These are phyloP conservation scores for Tetrapyrgos nigripes DNA, from an alignment of 1,284 basidiomycete genomes.

Conservation along the genomic window DNA sequence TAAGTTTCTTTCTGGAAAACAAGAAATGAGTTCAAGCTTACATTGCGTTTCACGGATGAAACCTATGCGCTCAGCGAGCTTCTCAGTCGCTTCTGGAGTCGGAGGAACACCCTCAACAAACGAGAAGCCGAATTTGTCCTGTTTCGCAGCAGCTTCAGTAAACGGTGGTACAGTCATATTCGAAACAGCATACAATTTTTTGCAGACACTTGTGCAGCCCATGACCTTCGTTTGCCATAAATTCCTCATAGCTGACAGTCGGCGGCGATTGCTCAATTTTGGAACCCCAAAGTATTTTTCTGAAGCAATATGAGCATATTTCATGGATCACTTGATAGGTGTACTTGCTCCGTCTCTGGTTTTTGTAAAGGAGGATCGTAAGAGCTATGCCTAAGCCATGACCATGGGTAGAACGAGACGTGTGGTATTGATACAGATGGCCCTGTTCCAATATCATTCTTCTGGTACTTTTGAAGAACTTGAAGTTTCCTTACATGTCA, in stretches of 20 bases:
- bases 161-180: background rate
- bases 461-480: too few species aligned
- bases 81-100: conserved; percentile 87
- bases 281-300: conserved; percentile 83
- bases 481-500: conserved; percentile 56
- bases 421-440: conserved; percentile 63
- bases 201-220: conserved; percentile 85
- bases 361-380: conserved; percentile 68
- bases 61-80: conserved; percentile 77
- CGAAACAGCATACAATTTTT: conserved; percentile 68
- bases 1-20: conserved; percentile 11
- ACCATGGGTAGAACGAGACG: conserved; percentile 85
- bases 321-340: conserved; percentile 22
- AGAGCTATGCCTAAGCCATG: conserved; percentile 78
- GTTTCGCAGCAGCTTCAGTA: conserved; percentile 3
- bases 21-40: conserved; percentile 36
- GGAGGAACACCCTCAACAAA: conserved; percentile 86
- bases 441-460: conserved; percentile 49
- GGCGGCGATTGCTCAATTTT: conserved; percentile 82
- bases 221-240: conserved; percentile 70
- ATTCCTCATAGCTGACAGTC: conserved; percentile 75
- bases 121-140: conserved; percentile 91
- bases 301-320: conserved; percentile 33
- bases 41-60: conserved; percentile 96
- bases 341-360: conserved; percentile 40